A percentile compares a stretch with the other conserved stretches of the same genome.
Evolutionary conservation across 148 eudicot genomes (phyloP).

Genomic region (Chenopodium quinoa): DNA sequence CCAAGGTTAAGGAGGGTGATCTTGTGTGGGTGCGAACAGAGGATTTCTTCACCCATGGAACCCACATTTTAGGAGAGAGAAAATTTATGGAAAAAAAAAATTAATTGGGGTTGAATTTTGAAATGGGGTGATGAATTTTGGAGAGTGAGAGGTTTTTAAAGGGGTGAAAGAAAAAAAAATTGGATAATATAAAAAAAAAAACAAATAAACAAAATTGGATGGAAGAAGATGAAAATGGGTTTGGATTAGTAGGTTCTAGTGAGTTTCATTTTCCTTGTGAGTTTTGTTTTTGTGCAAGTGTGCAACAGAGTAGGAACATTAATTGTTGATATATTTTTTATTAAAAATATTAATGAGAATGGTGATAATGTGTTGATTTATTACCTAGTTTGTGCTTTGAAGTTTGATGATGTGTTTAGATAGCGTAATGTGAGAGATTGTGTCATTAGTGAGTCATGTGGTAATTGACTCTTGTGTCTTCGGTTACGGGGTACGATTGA

Average conservation of each 20-base stretch:
- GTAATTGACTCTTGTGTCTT: neutral
- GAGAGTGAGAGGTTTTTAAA: neutral
- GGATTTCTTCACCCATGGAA: conserved; percentile 27
- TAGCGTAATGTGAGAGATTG: neutral
- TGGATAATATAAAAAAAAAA: too few relatives aligned
- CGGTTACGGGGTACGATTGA: too few relatives aligned
- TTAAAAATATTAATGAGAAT: too few relatives aligned
- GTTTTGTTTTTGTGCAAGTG: too few relatives aligned
- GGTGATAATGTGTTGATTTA: neutral
- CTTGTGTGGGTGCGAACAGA: neutral
- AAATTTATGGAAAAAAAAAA: too few relatives aligned
- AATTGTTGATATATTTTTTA: too few relatives aligned
- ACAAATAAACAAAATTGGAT: neutral
- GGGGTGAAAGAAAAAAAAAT: too few relatives aligned
- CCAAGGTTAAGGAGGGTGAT: neutral
- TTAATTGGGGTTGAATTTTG: neutral
- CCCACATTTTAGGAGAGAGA: conserved; percentile 23
- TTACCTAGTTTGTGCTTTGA: neutral
- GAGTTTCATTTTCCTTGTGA: neutral
- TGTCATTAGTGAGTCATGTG: neutral
- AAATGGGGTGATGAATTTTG: neutral
- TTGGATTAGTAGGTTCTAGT: neutral
- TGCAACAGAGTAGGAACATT: neutral
- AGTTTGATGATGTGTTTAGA: neutral
- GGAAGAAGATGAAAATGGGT: neutral